Evolutionary conservation across 345 rosid species (phyloP).

Genomic region (Salix arbutifolia): DNA sequence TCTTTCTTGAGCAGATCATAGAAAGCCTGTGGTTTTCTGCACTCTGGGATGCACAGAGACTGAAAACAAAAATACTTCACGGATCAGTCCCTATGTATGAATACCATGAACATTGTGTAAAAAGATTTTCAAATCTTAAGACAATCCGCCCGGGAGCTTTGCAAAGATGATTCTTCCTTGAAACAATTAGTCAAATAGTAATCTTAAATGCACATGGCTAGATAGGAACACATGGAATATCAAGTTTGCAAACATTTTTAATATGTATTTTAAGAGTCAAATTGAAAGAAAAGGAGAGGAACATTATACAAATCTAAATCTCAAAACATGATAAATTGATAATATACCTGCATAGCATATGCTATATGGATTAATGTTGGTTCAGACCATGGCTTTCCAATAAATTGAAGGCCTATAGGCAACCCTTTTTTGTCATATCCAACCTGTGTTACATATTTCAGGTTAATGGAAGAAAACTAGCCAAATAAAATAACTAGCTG

Average conservation of each 20-base stretch:
- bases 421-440: conserved; percentile 61
- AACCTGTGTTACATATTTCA: conserved; percentile 30
- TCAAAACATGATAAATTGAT: not conserved
- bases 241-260: not conserved
- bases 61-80: conserved; percentile 16
- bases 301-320: not conserved
- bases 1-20: conserved; percentile 43
- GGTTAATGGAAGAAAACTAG: not conserved
- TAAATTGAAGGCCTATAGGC: conserved; percentile 72
- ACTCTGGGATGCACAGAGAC: conserved; percentile 37
- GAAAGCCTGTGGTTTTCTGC: conserved; percentile 46
- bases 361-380: conserved; percentile 55
- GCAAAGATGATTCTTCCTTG: not conserved
- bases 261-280: not conserved
- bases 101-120: not conserved
- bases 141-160: not conserved
- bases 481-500: not conserved
- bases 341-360: conserved; percentile 54
- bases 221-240: not conserved
- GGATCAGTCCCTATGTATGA: not conserved
- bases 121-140: not conserved
- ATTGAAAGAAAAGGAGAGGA: not conserved
- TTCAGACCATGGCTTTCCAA: conserved; percentile 79
- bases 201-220: not conserved
- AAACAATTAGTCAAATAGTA: not conserved